Percentiles rank a stretch among this genome's conserved stretches.
phyloP scores from a whole-genome alignment of 495 filamentous ascomycete genomes.

The Aspergillus campestris region DNA sequence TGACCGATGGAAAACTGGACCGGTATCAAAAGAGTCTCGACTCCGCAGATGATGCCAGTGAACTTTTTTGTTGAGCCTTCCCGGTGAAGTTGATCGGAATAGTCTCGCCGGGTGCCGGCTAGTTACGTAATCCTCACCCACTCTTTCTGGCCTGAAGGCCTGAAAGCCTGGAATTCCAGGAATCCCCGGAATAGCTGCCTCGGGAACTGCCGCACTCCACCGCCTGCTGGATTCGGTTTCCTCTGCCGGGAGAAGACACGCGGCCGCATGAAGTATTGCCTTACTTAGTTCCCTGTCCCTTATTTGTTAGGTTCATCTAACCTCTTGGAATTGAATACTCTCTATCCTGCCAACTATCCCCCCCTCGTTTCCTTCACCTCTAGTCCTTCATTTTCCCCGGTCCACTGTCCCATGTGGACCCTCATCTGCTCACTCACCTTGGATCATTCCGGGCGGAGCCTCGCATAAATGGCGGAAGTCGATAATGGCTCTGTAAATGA shows the following conservation, averaged over 20 bases:
- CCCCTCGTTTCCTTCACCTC: slow-evolving; percentile 17
- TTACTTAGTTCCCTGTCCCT: no score
- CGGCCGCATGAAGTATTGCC: slow-evolving; percentile 3
- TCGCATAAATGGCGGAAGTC: slow-evolving; percentile 39
- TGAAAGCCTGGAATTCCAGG: no score
- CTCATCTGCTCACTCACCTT: slow-evolving; percentile 17
- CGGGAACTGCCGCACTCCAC: neutral
- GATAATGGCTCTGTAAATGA: slow-evolving; percentile 29
- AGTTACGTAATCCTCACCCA: slow-evolving; percentile 9
- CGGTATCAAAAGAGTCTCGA: slow-evolving; percentile 15
- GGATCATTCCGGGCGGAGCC: slow-evolving; percentile 28
- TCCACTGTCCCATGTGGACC: slow-evolving; percentile 25
- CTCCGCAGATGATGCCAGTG: slow-evolving; percentile 11
- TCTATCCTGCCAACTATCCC: slow-evolving; percentile 15
- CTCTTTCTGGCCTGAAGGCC: no score
- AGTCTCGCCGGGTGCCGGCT: slow-evolving; percentile 14
- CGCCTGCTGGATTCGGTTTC: slow-evolving; percentile 10
- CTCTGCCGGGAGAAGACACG: slow-evolving; percentile 17
- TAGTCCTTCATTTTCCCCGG: slow-evolving; percentile 7
- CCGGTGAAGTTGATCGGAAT: slow-evolving; percentile 28
- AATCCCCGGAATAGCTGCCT: no score
- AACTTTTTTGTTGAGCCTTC: slow-evolving; percentile 42
- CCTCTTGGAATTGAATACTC: neutral
- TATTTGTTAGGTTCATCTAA: no score
- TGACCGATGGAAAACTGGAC: slow-evolving; percentile 19